phyloP scores from a whole-genome alignment of 2,329 filamentous ascomycete genomes.

The Xylariales sp. region DNA sequence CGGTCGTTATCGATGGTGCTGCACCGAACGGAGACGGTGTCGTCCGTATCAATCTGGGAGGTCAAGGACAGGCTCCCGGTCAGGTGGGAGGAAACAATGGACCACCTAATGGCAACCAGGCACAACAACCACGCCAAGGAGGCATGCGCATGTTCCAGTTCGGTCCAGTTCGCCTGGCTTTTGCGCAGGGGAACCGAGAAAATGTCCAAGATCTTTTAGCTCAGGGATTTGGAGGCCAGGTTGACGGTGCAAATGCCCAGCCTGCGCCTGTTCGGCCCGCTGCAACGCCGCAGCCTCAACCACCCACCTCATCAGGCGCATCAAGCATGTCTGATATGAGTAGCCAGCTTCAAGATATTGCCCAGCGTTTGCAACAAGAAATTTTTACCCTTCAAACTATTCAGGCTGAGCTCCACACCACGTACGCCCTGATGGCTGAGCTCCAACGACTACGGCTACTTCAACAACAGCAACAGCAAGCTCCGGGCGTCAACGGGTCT shows the following conservation, averaged over 20 bases:
- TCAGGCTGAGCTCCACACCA: conserved; percentile 63
- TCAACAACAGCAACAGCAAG: conserved; percentile 30
- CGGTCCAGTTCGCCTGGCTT: conserved; percentile 70
- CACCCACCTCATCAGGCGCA: conserved; percentile 10
- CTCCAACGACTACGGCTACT: conserved; percentile 58
- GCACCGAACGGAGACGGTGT: conserved; percentile 27
- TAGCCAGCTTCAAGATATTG: conserved; percentile 59
- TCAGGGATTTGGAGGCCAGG: conserved; percentile 52
- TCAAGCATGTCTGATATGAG: conserved; percentile 38
- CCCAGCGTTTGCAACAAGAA: conserved; percentile 66
- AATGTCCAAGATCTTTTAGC: conserved; percentile 62
- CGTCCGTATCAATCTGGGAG: conserved; percentile 24
- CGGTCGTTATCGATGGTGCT: conserved; percentile 63
- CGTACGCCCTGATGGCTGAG: conserved; percentile 65
- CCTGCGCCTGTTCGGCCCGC: conserved; percentile 9
- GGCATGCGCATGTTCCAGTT: conserved; percentile 64
- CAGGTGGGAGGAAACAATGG: conserved; percentile 18
- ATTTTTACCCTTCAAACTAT: conserved; percentile 57
- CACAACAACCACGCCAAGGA: conserved; percentile 21
- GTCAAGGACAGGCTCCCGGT: conserved; percentile 23
- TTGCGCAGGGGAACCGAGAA: conserved; percentile 63
- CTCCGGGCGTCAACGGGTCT: conserved; percentile 13
- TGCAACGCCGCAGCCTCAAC: conserved; percentile 5
- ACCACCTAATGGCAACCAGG: conserved; percentile 24
- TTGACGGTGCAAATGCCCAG: conserved; percentile 20